Base-by-base conservation (phyloP, 2,329 filamentous ascomycete genomes). In the Blastomyces silverae region DNA sequence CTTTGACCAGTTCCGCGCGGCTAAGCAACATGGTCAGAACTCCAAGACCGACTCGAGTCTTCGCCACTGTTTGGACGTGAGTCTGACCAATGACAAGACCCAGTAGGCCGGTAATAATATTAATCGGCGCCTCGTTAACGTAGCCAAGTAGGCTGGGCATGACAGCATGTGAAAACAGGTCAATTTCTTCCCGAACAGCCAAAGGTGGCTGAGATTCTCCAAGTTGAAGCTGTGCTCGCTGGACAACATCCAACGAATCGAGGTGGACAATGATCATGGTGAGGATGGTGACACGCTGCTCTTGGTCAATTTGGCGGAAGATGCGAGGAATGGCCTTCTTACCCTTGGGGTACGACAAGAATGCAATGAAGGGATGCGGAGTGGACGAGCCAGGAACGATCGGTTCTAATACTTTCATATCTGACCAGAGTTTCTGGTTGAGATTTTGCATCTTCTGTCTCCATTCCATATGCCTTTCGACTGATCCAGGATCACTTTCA, bases 211-310 rank as follows among this genome's bases (percentile, higher is more conserved):
- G 85, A 1, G 83, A 82, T 72, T 95, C 89, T 20, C 89, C 89
- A 10, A 86, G 84, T 11, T 84, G 84, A 59, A 92, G 86, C 69
- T 91, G 87, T 0, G 90, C 92, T 64, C 89, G 86, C 64, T 89
- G 87, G 65, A 97, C 89, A 61, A 99, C 93, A 71, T 97, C 92
- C 52, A 99, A 83, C 69, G 90, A 87, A 75, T 97, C 94, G 42
- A 99, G 86, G 71, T 97, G 92, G 62, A 97, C 88, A 66, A 96
- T 86, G 69, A 99, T 93, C 84, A 99, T 93, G 5, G 94, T 99
- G 67, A 99, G 83, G 67, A 97, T 91, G 0, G 92, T 97, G 28
- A 94, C 78, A 61, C 93, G 90, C 78, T 97, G 92, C 73, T 97
- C 90, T 67, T 92, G 89, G 68, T 90, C 89, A 62, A 97, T 90